These are phyloP conservation scores for Candida odintsovae DNA, from an alignment of 805 yeast species.

Conservation along the genomic window DNA sequence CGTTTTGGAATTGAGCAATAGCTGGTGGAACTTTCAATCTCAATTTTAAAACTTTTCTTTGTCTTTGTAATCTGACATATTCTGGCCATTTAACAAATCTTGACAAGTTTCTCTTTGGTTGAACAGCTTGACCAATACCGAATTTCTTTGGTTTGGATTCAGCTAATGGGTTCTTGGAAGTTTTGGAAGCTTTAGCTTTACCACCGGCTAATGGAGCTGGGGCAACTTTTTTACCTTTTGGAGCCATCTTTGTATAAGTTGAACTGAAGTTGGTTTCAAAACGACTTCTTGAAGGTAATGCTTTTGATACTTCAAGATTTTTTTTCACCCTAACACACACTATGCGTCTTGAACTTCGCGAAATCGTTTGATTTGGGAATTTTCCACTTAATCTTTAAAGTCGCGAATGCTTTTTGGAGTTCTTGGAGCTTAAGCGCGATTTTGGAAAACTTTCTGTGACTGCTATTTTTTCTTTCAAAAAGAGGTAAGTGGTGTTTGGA, in stretches of 20 bases:
- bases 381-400: neutral
- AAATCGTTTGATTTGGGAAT: neutral
- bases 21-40: slow-evolving; percentile 99
- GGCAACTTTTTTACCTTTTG: slow-evolving; percentile 74
- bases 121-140: slow-evolving; percentile 94
- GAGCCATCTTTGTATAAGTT: slow-evolving; percentile 6
- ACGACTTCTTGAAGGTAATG: neutral
- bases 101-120: slow-evolving; percentile 91
- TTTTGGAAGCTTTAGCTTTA: slow-evolving; percentile 49
- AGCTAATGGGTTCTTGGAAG: slow-evolving; percentile 75
- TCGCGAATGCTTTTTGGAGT: neutral
- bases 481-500: neutral
- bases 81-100: slow-evolving; percentile 99
- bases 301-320: neutral
- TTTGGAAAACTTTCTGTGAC: neutral
- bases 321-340: neutral
- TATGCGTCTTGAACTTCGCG: neutral
- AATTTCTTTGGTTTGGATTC: slow-evolving; percentile 87
- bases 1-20: slow-evolving; percentile 91
- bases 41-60: slow-evolving; percentile 88
- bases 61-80: slow-evolving; percentile 97
- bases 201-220: slow-evolving; percentile 92
- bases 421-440: too few species aligned
- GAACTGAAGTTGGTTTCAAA: neutral
- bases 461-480: neutral